Evolutionary conservation across 768 basidiomycete genomes (phyloP), one percentile per base, ranked within the genome.

Genomic region (Russula sp.): DNA sequence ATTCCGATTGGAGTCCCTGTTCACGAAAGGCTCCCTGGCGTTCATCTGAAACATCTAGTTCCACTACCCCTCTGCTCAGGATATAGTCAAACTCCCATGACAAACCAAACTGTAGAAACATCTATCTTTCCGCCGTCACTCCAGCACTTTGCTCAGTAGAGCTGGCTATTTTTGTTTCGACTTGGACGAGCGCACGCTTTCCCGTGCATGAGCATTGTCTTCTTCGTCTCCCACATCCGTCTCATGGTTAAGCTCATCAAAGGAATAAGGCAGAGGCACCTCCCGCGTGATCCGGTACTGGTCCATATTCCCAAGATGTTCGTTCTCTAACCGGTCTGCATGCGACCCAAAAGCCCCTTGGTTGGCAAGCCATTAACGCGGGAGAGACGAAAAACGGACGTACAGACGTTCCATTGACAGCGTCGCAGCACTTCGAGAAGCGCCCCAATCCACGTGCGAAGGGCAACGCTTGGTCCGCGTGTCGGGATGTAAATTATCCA

Each of bases 401-500:
- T 62, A 93, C 90, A 88, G 69, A 95, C 88, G 73, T 96, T 97
- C 96, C 96, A 98, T 66, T 88, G 88, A 73, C 84, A 83, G 56
- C 96, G 79, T 46, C 96, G 76, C 7, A 91, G 67, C 71, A 93
- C 82, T 69, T 98, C 96, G 43, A 91, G 67, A 53, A 87, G 65
- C 2, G 79, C 92, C 13, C 75, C 80, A 48, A 91, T 77, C 74
- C 91, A 93, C 0, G 83, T 75, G 29, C 86, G 81, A 32, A 87
- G 48, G 63, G 79, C 77, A 58, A 79, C 73, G 65, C 76, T 75
- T 1, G 80, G 78, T 0, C 80, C 80, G 1, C 68, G 32, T 34
- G 64, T 64, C 3, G 89, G 87, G 51, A 93, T 79, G 71, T 93
- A 95, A 51, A 87, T 72, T 14, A 94, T 70, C 90, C 93, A 98